These are phyloP conservation scores for Niveomyces coronatus DNA, from an alignment of 2,329 filamentous ascomycete species.

Conservation along the genomic window DNA sequence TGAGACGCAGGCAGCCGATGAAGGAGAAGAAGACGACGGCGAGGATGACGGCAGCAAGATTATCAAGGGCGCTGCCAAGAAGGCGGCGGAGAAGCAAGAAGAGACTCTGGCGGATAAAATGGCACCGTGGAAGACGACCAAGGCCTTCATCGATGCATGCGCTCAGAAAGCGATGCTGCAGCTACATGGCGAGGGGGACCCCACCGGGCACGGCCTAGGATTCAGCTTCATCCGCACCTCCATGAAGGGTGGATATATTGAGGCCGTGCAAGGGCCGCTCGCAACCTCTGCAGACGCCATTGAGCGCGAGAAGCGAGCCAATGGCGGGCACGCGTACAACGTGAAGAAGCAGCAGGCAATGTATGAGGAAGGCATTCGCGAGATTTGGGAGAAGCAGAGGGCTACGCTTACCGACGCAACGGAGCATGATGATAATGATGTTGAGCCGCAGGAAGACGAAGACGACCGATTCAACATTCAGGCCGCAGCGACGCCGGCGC, in stretches of 20 bases:
- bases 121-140: constrained; percentile 92
- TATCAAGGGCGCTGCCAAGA: constrained; percentile 29
- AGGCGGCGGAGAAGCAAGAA: constrained; percentile 38
- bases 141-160: constrained; percentile 90
- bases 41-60: constrained; percentile 31
- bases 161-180: constrained; percentile 95
- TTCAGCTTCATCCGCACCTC: constrained; percentile 97
- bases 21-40: constrained; percentile 48
- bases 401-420: constrained; percentile 62
- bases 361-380: constrained; percentile 82
- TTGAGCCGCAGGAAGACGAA: constrained; percentile 48
- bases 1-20: constrained; percentile 51
- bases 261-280: constrained; percentile 59
- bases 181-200: constrained; percentile 88
- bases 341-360: constrained; percentile 87
- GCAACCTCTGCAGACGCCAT: constrained; percentile 72
- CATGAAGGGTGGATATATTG: constrained; percentile 94
- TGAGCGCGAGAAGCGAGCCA: constrained; percentile 76
- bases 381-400: constrained; percentile 88
- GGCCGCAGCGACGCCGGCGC: constrained; percentile 56
- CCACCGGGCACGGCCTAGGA: constrained; percentile 82
- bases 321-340: constrained; percentile 94
- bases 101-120: constrained; percentile 79
- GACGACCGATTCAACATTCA: constrained; percentile 64
- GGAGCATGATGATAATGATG: constrained; percentile 54